Evolutionary conservation across 768 basidiomycete species (phyloP).

Genomic region (Tricholoma flavovirens): DNA sequence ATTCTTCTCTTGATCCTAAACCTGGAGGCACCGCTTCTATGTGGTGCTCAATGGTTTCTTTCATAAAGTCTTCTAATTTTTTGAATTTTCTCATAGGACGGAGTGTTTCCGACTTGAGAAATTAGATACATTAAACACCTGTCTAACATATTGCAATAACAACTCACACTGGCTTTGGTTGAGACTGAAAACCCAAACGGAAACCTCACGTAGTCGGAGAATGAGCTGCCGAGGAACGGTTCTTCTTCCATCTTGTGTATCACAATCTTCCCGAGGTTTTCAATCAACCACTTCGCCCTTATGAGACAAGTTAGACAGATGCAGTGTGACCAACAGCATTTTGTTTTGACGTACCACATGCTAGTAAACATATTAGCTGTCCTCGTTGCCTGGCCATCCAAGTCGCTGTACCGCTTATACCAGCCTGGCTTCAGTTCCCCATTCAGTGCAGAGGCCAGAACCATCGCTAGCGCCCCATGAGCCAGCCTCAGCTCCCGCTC

Average conservation of each 20-base stretch:
- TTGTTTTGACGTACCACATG: neutral
- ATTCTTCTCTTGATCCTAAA: neutral
- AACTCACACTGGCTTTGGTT: neutral
- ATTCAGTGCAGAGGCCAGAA: neutral
- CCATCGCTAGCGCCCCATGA: neutral
- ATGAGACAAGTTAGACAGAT: neutral
- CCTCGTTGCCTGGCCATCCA: neutral
- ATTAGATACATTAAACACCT: neutral
- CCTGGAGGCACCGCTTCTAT: neutral
- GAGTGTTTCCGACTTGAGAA: neutral
- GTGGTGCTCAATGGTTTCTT: neutral
- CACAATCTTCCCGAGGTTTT: neutral
- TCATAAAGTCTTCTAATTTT: neutral
- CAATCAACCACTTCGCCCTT: neutral
- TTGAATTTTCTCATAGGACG: neutral
- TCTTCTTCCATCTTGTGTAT: neutral
- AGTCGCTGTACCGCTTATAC: neutral
- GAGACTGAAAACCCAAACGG: neutral
- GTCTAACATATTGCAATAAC: neutral
- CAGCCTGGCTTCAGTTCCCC: neutral
- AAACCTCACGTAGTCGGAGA: neutral
- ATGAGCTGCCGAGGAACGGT: neutral
- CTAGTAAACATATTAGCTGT: neutral
- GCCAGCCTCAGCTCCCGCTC: neutral
- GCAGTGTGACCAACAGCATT: neutral